These are phyloP conservation scores for Zoysia japonica DNA, from an alignment of 176 grass and related monocot genomes.

Conservation along the genomic window DNA sequence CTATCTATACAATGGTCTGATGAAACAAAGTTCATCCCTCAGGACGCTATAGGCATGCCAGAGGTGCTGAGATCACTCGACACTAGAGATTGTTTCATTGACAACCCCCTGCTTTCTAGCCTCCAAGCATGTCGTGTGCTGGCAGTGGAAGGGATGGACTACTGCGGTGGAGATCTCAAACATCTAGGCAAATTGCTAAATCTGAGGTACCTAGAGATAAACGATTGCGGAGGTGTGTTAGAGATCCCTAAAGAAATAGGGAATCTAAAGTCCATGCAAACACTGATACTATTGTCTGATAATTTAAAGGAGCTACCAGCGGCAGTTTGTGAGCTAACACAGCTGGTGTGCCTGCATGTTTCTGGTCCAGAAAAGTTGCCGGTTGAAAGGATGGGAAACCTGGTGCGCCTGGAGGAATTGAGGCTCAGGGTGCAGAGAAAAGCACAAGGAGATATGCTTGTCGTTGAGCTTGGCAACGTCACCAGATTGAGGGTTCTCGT, in stretches of 20 bases:
- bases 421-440: background rate
- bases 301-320: background rate
- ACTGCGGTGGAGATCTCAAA: background rate
- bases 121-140: background rate
- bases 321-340: background rate
- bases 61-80: background rate
- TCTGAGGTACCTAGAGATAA: background rate
- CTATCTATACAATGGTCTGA: background rate
- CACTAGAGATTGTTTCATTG: background rate
- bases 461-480: background rate
- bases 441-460: no score
- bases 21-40: background rate
- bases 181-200: background rate
- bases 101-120: background rate
- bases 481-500: background rate
- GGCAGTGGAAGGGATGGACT: accelerated
- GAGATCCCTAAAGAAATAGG: background rate
- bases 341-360: background rate
- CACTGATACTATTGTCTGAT: background rate
- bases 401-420: background rate
- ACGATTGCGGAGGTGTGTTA: no score
- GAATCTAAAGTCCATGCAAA: background rate
- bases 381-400: background rate
- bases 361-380: no score
- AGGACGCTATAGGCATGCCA: background rate